phyloP scores from a whole-genome alignment of 2,329 filamentous ascomycete genomes.

The Paecilomyces sp. region DNA sequence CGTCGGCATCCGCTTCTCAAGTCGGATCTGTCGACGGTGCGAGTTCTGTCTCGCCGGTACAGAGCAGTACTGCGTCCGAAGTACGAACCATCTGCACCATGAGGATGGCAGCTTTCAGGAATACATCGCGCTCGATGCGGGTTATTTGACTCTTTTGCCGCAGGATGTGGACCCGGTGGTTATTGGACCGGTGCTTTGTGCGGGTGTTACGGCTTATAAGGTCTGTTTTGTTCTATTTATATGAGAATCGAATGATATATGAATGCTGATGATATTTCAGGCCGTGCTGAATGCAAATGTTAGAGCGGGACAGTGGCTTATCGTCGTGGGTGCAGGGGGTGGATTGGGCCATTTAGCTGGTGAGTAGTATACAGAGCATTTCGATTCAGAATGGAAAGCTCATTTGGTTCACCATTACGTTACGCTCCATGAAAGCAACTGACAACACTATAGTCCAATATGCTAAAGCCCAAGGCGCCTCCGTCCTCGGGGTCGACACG shows the following conservation, averaged over 20 bases:
- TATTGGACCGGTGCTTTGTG: constrained; percentile 38
- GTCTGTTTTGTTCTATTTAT: constrained; percentile 7
- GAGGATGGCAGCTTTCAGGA: constrained; percentile 42
- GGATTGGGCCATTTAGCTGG: constrained; percentile 41
- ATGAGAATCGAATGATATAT: background rate
- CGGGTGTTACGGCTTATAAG: constrained; percentile 39
- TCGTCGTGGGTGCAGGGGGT: constrained; percentile 41
- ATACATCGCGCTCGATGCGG: constrained; percentile 38
- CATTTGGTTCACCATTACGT: no score
- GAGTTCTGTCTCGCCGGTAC: constrained; percentile 36
- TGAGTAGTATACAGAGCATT: constrained; percentile 9
- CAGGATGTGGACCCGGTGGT: constrained; percentile 35
- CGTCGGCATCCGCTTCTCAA: constrained; percentile 39
- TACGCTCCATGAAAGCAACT: background rate
- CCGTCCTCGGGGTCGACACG: constrained; percentile 37
- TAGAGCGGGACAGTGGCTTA: constrained; percentile 33
- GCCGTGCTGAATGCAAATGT: constrained; percentile 36
- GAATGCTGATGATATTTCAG: constrained; percentile 11
- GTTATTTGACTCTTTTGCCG: constrained; percentile 37
- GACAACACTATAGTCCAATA: constrained; percentile 32
- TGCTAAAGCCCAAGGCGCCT: constrained; percentile 33
- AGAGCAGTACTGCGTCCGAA: constrained; percentile 35
- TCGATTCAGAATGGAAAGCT: background rate
- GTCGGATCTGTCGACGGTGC: constrained; percentile 36
- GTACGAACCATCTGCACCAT: constrained; percentile 40